Conservation (phyloP, 192 early-diverging fungal species). For the Coemansia sp. region DNA sequence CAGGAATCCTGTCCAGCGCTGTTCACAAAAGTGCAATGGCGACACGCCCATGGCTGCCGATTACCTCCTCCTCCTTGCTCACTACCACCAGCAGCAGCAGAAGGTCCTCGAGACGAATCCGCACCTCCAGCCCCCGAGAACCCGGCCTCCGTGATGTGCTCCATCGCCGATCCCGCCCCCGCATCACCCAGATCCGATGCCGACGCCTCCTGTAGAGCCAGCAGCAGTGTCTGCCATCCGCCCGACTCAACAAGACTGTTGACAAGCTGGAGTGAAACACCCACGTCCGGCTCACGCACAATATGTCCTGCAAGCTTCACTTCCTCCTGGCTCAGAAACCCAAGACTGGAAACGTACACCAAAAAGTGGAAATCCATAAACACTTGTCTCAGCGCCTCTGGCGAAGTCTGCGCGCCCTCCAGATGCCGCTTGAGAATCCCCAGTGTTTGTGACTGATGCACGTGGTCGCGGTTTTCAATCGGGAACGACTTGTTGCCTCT, state of each 20-base stretch:
- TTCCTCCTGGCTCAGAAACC: conserved; percentile 67
- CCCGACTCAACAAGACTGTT: conserved; percentile 18
- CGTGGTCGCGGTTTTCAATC: conserved; percentile 76
- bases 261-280: conserved; percentile 9
- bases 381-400: conserved; percentile 47
- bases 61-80: too few species aligned
- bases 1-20: conserved; percentile 21
- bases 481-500: conserved; percentile 58
- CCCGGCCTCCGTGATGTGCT: background rate
- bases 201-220: conserved; percentile 40
- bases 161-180: conserved; percentile 10
- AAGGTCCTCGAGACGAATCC: background rate
- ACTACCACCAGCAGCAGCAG: background rate
- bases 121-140: background rate
- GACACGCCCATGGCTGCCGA: conserved; percentile 35
- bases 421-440: conserved; percentile 62
- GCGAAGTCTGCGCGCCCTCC: conserved; percentile 13
- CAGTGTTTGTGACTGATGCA: conserved; percentile 61
- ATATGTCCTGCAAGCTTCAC: conserved; percentile 26
- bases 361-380: conserved; percentile 90
- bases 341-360: conserved; percentile 64
- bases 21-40: conserved; percentile 52
- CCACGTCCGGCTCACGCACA: conserved; percentile 18
- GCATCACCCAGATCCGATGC: conserved; percentile 30
- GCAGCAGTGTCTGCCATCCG: conserved; percentile 48